Percentiles rank a stretch among this genome's conserved stretches.
Evolutionary conservation across 2,329 filamentous ascomycete genomes (phyloP).

Genomic region (Coniosporium uncinatum): DNA sequence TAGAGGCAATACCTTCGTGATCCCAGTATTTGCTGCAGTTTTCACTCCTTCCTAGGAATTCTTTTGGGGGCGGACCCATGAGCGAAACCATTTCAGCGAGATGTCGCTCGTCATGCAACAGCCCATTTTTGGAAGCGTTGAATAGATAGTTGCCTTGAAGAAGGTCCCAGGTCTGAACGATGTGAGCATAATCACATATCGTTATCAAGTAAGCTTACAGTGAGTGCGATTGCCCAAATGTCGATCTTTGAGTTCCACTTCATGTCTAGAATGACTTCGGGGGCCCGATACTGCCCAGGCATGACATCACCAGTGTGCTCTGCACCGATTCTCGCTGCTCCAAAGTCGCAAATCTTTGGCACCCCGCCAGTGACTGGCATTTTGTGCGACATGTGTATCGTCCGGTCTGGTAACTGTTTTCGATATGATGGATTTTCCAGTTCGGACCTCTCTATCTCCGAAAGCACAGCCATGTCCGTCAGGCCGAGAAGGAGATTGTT

Average conservation of each 20-base stretch:
- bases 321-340: slow-evolving; percentile 6
- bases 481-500: too few species aligned
- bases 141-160: slow-evolving; percentile 8
- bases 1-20: slow-evolving; percentile 5
- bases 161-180: slow-evolving; percentile 8
- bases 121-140: slow-evolving; percentile 1
- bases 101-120: slow-evolving; percentile 10
- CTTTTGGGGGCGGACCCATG: slow-evolving; percentile 25
- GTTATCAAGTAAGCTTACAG: slow-evolving; percentile 5
- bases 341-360: too few species aligned
- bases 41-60: slow-evolving; percentile 24
- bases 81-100: slow-evolving; percentile 25
- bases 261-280: slow-evolving; percentile 10
- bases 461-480: too few species aligned
- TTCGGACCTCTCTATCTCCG: too few species aligned
- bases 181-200: not conserved
- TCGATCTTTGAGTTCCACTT: slow-evolving; percentile 9
- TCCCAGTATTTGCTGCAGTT: slow-evolving; percentile 18
- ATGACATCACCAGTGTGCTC: slow-evolving; percentile 8
- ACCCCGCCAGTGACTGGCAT: too few species aligned
- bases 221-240: slow-evolving; percentile 10
- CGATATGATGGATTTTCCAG: too few species aligned
- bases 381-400: too few species aligned
- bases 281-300: slow-evolving; percentile 9
- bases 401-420: too few species aligned